phyloP scores from a whole-genome alignment of 768 basidiomycete genomes.

The Hygrophorus russula region DNA sequence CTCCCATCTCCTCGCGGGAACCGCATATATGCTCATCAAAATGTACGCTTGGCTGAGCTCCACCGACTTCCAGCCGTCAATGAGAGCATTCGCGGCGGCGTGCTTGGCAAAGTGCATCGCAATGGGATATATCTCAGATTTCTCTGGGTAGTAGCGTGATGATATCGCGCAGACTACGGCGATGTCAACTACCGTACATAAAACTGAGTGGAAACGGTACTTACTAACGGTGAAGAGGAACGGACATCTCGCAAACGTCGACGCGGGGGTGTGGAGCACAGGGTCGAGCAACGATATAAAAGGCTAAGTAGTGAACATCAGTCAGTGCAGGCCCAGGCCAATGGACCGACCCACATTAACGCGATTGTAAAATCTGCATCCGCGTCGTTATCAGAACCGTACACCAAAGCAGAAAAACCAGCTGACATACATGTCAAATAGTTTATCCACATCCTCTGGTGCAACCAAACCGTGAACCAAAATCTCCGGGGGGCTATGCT shows the following conservation, averaged over 20 bases:
- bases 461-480: slow-evolving; percentile 71
- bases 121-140: slow-evolving; percentile 76
- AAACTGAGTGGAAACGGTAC: slow-evolving; percentile 15
- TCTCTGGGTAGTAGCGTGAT: slow-evolving; percentile 67
- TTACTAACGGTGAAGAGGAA: slow-evolving; percentile 84
- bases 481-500: slow-evolving; percentile 73
- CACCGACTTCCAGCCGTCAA: slow-evolving; percentile 76
- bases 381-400: slow-evolving; percentile 2
- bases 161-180: slow-evolving; percentile 72
- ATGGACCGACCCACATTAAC: slow-evolving; percentile 44
- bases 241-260: slow-evolving; percentile 74
- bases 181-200: slow-evolving; percentile 1
- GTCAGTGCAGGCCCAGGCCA: background rate
- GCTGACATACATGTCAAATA: slow-evolving; percentile 69
- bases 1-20: slow-evolving; percentile 77
- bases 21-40: slow-evolving; percentile 72
- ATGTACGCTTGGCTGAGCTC: slow-evolving; percentile 90
- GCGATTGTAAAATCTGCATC: slow-evolving; percentile 53
- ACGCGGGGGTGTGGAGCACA: slow-evolving; percentile 67
- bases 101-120: slow-evolving; percentile 86
- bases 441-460: slow-evolving; percentile 65
- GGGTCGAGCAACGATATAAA: slow-evolving; percentile 74
- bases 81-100: slow-evolving; percentile 69
- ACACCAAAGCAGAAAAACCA: background rate
- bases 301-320: slow-evolving; percentile 22